Conservation (phyloP, 208 protist species). For the Leishmania turanica region DNA sequence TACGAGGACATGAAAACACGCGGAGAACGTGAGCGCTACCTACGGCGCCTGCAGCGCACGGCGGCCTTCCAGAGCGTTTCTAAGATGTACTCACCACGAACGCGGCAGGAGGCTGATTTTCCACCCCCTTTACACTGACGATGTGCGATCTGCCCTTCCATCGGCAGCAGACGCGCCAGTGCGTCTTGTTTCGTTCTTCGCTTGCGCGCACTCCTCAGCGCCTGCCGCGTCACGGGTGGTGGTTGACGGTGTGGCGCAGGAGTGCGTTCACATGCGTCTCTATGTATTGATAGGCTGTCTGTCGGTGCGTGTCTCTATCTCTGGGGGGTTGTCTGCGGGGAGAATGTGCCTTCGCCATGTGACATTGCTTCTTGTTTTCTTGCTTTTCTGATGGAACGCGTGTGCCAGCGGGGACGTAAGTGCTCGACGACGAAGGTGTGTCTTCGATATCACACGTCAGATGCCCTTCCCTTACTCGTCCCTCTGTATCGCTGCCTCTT, state of each 20-base stretch:
- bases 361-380: slow-evolving; percentile 13
- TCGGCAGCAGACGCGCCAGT: neutral
- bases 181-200: neutral
- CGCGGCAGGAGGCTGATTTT: slow-evolving; percentile 32
- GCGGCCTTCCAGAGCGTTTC: slow-evolving; percentile 53
- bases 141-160: neutral
- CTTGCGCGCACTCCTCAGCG: neutral
- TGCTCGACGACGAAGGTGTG: neutral
- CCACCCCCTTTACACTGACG: slow-evolving; percentile 25
- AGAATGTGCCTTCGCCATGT: neutral
- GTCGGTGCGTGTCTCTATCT: neutral
- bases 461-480: neutral
- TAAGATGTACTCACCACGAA: slow-evolving; percentile 45
- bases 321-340: neutral
- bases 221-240: neutral
- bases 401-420: neutral
- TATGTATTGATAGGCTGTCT: slow-evolving; percentile 3
- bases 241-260: neutral
- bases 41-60: slow-evolving; percentile 45
- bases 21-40: slow-evolving; percentile 43
- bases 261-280: slow-evolving; percentile 6
- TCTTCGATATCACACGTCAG: neutral
- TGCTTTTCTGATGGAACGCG: neutral
- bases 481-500: neutral
- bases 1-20: slow-evolving; percentile 37